Percentiles rank a stretch among this genome's conserved stretches.
Evolutionary conservation across 768 basidiomycete genomes (phyloP).

Genomic region (Suillus clintonianus): DNA sequence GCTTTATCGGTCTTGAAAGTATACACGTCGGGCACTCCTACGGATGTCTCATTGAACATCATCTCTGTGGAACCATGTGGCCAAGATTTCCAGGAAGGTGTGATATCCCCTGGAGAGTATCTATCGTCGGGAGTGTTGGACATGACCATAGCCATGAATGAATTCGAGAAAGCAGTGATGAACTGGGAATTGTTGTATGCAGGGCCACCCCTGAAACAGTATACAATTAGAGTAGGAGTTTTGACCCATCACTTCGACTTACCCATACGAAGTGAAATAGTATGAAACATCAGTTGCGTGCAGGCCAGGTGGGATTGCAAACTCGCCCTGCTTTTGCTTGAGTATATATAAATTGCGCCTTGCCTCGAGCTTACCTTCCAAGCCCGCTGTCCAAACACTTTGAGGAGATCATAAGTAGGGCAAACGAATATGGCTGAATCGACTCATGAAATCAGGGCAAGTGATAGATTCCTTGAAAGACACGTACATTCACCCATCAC

Average conservation of each 20-base stretch:
- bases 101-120: constrained; percentile 14
- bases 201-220: constrained; percentile 1
- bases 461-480: too few relatives aligned
- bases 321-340: constrained; percentile 26
- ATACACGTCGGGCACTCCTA: constrained; percentile 31
- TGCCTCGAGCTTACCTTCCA: constrained; percentile 30
- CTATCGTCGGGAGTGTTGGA: constrained; percentile 24
- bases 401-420: constrained; percentile 18
- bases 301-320: constrained; percentile 28
- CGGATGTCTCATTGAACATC: constrained; percentile 42
- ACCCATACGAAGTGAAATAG: constrained; percentile 40
- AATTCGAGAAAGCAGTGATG: constrained; percentile 25
- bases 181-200: constrained; percentile 28
- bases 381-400: constrained; percentile 19
- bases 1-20: constrained; percentile 27
- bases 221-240: background rate
- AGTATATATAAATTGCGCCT: constrained; percentile 19
- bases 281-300: constrained; percentile 38
- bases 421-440: constrained; percentile 28
- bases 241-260: constrained; percentile 8
- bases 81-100: constrained; percentile 19
- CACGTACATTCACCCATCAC: constrained; percentile 45
- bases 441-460: too few relatives aligned
- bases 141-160: constrained; percentile 23
- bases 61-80: constrained; percentile 36